Base-by-base conservation (phyloP, 2,329 filamentous ascomycete genomes). In the Aspergillus transmontanensis region DNA sequence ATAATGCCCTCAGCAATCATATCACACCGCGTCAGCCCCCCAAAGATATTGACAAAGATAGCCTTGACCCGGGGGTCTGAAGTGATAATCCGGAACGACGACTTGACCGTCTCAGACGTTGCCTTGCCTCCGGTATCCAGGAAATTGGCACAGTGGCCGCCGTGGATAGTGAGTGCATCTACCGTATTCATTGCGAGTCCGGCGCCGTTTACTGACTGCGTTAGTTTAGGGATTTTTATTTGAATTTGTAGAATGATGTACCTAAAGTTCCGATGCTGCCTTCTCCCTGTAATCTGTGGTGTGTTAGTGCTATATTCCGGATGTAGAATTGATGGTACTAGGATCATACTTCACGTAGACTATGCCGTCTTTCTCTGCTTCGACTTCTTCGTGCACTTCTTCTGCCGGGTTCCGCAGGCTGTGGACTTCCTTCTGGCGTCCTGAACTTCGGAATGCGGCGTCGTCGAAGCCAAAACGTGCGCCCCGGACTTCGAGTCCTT, bases 181-280 rank as follows among this genome's bases (percentile, higher is more conserved):
- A 94, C 88, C 0, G 93, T 96, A 75, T 95, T 95, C 91, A 97
- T 95, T 0, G 93, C 93, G 1, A 97, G 85, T 0, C 93, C 93
- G 0, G 94, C 93, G 50, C 93, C 93, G 72, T 23, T 21, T 21
- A 21, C 21, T 23, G 23, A 23, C 23, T 23, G 23, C 3, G 23
- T 23, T 23, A 23, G 23, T 23, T 23, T 23, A 2, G 3, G 3
- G 1, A 23, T 23, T 23, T 3, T 23, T 23, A 23, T 23, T 2
- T 23, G 3, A 2, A 2, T 23, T 23, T 2, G 9, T 41, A n/a
- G 9, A 6, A 10, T n/a, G 3, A n/a, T 67, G 67, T 75, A 81
- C 80, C 80, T 12, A 96, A 82, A 0, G 91, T 96, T 43, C 92
- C 93, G 59, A 96, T 89, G 65, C 88, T 88, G 59, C 84, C 86